Percentiles rank a stretch among this genome's conserved stretches.
Conservation (phyloP, 148 eudicot species). For the Spergularia bocconei region DNA sequence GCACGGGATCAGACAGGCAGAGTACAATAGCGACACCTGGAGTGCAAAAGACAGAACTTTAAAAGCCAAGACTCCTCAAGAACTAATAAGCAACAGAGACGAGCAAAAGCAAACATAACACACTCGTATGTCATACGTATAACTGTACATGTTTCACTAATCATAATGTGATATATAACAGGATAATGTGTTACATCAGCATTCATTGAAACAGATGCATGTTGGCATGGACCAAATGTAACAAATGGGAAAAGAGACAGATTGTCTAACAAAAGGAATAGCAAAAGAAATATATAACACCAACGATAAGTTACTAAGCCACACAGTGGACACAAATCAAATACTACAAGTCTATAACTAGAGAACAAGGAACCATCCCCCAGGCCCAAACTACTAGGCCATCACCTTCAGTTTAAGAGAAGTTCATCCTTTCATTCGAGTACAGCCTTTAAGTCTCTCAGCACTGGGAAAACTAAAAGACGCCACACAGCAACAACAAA, state of each 20-base stretch:
- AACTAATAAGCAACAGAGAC: background rate
- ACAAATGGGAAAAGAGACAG: background rate
- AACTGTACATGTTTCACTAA: background rate
- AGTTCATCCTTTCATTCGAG: background rate
- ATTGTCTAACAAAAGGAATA: background rate
- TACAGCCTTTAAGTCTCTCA: background rate
- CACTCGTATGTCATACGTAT: background rate
- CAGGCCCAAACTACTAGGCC: background rate
- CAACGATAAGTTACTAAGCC: background rate
- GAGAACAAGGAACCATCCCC: background rate
- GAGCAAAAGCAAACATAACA: background rate
- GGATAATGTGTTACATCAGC: background rate
- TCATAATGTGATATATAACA: background rate
- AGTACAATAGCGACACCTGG: conserved; percentile 82
- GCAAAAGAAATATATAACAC: background rate
- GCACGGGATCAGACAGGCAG: conserved; percentile 90
- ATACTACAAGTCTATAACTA: background rate
- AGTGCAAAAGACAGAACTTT: conserved; percentile 9
- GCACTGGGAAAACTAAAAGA: background rate
- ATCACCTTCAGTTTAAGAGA: background rate
- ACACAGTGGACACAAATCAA: background rate
- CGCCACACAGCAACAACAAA: background rate
- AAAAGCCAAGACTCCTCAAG: background rate
- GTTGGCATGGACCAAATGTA: background rate
- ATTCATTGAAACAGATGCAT: background rate